Conservation (phyloP, 805 yeast genomes). For the Brettanomyces anomalus region DNA sequence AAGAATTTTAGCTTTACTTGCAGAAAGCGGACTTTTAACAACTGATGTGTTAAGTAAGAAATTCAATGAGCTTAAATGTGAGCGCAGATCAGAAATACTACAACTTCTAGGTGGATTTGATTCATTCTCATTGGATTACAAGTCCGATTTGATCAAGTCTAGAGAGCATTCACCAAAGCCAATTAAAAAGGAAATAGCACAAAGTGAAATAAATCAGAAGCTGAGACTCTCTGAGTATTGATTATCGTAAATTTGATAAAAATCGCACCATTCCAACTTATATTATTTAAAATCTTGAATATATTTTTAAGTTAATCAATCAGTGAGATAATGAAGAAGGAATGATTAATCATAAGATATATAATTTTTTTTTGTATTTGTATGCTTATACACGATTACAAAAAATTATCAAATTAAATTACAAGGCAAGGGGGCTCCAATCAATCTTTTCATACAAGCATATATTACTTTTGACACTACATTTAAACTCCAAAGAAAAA, state of each 20-base stretch:
- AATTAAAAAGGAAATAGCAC: slow-evolving; percentile 19
- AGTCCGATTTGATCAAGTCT: slow-evolving; percentile 47
- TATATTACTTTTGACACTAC: too few relatives aligned
- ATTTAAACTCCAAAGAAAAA: too few relatives aligned
- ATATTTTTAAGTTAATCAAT: too few relatives aligned
- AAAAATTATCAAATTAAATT: too few relatives aligned
- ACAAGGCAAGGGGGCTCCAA: too few relatives aligned
- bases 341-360: too few relatives aligned
- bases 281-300: too few relatives aligned
- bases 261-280: too few relatives aligned
- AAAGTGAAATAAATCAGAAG: slow-evolving; percentile 55
- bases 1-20: background rate
- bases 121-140: slow-evolving; percentile 55
- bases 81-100: slow-evolving; percentile 21
- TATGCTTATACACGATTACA: too few relatives aligned
- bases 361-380: too few relatives aligned
- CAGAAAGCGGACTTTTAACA: slow-evolving; percentile 6
- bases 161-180: slow-evolving; percentile 55
- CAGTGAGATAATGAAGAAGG: too few relatives aligned
- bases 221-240: slow-evolving; percentile 55
- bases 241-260: background rate
- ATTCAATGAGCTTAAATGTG: slow-evolving; percentile 11
- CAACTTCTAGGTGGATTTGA: slow-evolving; percentile 76
- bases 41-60: slow-evolving; percentile 13
- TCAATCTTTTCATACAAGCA: too few relatives aligned